Conservation (phyloP, 2,329 filamentous ascomycete species). For the Pseudocercospora musae region DNA sequence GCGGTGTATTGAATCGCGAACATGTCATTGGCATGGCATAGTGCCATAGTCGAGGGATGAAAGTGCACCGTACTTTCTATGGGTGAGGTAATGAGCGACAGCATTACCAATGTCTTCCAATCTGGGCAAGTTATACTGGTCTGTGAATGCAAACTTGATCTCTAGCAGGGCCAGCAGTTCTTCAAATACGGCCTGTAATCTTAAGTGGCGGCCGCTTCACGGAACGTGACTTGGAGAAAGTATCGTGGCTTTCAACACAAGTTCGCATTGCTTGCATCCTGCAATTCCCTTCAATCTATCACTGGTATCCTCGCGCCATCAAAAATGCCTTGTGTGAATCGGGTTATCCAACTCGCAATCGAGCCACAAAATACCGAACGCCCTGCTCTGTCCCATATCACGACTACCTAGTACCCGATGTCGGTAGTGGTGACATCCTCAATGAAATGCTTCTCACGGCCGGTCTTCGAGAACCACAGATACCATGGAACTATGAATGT, state of each 20-base stretch:
- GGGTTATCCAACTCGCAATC: neutral
- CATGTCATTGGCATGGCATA: too few species aligned
- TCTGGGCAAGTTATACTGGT: neutral
- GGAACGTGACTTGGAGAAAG: neutral
- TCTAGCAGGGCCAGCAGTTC: neutral
- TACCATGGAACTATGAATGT: conserved; percentile 47
- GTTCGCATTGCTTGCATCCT: neutral
- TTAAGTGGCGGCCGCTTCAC: neutral
- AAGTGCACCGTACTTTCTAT: too few species aligned
- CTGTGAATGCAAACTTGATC: neutral
- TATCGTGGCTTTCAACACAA: neutral
- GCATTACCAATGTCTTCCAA: neutral
- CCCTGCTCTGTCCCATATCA: neutral
- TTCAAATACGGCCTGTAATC: neutral
- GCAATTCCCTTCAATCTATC: neutral
- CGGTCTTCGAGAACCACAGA: conserved; percentile 43
- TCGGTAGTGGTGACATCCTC: conserved; percentile 45
- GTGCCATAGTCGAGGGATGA: too few species aligned
- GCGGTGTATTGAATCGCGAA: too few species aligned
- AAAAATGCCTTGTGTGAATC: neutral
- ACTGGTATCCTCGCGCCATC: neutral
- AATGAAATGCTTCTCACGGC: conserved; percentile 44
- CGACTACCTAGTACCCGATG: conserved; percentile 37
- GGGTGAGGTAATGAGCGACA: neutral
- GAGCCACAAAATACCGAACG: neutral